Conservation (phyloP, 169 alveolate species). For the Babesia divergens region DNA sequence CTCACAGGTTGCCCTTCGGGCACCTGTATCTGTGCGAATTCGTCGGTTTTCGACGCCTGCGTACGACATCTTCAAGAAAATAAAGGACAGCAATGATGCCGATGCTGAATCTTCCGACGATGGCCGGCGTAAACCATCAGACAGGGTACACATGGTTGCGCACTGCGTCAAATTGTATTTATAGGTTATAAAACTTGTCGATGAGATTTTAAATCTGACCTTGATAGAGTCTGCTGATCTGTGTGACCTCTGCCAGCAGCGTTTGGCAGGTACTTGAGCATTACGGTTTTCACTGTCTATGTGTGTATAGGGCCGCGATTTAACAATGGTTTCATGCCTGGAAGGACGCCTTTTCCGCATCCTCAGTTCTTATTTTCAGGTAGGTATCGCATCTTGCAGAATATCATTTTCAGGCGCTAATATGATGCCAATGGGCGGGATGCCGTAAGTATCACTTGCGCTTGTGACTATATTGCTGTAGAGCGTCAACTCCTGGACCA, state of each 20-base stretch:
- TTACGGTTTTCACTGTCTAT: neutral
- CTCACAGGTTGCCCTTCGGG: neutral
- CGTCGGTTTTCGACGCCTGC: conserved; percentile 27
- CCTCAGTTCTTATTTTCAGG: conserved; percentile 74
- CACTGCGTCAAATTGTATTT: neutral
- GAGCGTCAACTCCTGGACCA: neutral
- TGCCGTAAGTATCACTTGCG: neutral
- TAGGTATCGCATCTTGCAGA: neutral
- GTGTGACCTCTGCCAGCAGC: conserved; percentile 83
- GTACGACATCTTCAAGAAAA: conserved; percentile 55
- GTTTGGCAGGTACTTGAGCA: conserved; percentile 43
- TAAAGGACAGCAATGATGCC: conserved; percentile 41
- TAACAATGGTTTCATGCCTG: conserved; percentile 62
- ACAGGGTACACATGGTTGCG: conserved; percentile 11
- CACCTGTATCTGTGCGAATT: neutral
- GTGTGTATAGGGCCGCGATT: conserved; percentile 23
- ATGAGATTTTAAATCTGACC: conserved; percentile 79
- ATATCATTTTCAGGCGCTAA: neutral
- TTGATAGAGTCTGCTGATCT: conserved; percentile 85
- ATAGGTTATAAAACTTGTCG: conserved; percentile 78
- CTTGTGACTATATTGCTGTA: neutral
- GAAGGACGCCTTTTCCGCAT: conserved; percentile 84
- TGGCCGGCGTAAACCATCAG: conserved; percentile 58
- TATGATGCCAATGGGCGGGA: conserved; percentile 3
- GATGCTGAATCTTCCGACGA: neutral